Percentiles rank a stretch among this genome's conserved stretches.
These are phyloP conservation scores for Arthonia radiata DNA, from an alignment of 495 filamentous ascomycete genomes.

Conservation along the genomic window DNA sequence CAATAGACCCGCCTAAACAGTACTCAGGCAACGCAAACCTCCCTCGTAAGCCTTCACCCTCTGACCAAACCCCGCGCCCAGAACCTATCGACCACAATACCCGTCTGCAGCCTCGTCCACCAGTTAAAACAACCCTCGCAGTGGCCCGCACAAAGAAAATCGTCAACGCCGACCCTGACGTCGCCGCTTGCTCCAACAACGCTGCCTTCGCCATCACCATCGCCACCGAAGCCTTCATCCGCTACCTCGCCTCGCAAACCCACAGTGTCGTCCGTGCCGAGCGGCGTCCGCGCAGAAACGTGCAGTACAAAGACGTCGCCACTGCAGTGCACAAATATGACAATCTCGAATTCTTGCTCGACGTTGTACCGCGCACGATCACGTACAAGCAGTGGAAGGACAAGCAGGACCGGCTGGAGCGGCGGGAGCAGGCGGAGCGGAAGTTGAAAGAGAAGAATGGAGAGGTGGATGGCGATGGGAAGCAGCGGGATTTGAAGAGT, in stretches of 20 bases:
- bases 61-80: background rate
- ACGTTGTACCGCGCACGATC: conserved; percentile 67
- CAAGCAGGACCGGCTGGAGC: too few species aligned
- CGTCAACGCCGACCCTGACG: conserved; percentile 65
- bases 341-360: conserved; percentile 84
- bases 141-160: conserved; percentile 89
- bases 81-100: background rate
- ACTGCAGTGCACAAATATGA: conserved; percentile 71
- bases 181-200: conserved; percentile 63
- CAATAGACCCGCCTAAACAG: conserved; percentile 56
- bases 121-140: conserved; percentile 10
- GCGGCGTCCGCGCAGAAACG: conserved; percentile 70
- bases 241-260: conserved; percentile 63
- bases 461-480: too few species aligned
- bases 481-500: too few species aligned
- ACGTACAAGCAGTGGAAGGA: conserved; percentile 60
- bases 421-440: too few species aligned
- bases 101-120: background rate
- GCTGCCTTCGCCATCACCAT: conserved; percentile 86
- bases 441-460: too few species aligned
- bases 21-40: conserved; percentile 63
- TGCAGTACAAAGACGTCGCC: conserved; percentile 91
- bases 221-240: conserved; percentile 91
- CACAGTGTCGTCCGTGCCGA: conserved; percentile 77
- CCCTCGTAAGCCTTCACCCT: conserved; percentile 36